Conservation (phyloP, 352 stramenopile species). For the Phytophthora vignae region DNA sequence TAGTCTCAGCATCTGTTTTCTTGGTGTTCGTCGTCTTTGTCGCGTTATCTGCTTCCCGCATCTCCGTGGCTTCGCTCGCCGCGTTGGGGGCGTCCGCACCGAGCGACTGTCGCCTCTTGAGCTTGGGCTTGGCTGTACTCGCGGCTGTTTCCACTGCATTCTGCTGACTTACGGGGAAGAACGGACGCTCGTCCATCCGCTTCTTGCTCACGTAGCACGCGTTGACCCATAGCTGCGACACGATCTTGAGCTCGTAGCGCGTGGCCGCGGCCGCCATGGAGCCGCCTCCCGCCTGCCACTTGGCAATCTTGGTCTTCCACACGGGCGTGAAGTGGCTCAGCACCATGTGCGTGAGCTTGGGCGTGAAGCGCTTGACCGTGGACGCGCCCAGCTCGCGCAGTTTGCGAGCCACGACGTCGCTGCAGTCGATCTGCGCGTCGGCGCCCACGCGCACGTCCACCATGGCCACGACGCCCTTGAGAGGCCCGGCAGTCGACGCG, state of each 20-base stretch:
- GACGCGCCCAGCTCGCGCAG: slow-evolving; percentile 68
- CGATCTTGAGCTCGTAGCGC: slow-evolving; percentile 65
- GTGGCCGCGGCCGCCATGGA: slow-evolving; percentile 37
- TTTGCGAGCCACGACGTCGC: slow-evolving; percentile 72
- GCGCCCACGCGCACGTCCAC: slow-evolving; percentile 79
- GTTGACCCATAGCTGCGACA: slow-evolving; percentile 88
- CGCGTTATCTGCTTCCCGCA: neutral
- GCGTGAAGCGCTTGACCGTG: slow-evolving; percentile 72
- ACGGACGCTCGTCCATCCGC: slow-evolving; percentile 71
- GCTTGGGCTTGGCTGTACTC: slow-evolving; percentile 12
- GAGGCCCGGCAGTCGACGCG: slow-evolving; percentile 16
- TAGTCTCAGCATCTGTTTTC: neutral
- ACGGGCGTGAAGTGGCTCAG: slow-evolving; percentile 67
- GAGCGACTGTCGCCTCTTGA: slow-evolving; percentile 37
- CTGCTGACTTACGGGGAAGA: slow-evolving; percentile 76
- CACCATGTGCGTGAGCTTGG: slow-evolving; percentile 81
- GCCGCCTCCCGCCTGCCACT: slow-evolving; percentile 59
- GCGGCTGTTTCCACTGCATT: slow-evolving; percentile 2
- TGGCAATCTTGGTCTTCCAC: slow-evolving; percentile 80
- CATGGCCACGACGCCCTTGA: slow-evolving; percentile 68
- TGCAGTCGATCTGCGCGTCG: slow-evolving; percentile 84
- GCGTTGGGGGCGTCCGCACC: slow-evolving; percentile 14
- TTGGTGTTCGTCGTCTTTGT: neutral
- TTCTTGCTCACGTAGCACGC: slow-evolving; percentile 79
- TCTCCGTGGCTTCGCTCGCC: neutral